Base-by-base conservation (phyloP, 306 rosid genomes). In the Fagus crenata region DNA sequence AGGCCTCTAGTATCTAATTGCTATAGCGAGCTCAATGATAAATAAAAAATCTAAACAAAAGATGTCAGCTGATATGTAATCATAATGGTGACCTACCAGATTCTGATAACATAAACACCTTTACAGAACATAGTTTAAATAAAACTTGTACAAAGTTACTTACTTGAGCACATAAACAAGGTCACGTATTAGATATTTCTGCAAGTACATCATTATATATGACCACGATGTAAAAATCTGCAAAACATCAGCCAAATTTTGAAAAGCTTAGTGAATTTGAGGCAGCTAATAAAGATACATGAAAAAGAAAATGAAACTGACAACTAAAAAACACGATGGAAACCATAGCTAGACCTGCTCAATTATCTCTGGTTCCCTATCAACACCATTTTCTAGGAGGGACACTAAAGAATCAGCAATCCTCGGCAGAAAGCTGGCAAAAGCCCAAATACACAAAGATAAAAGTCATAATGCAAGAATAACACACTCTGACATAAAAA, bases 141-240 rank as follows among this genome's bases (percentile, higher is more conserved):
- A 39, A 54, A 41, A 72, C 4, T 22, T 7, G 37, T 63, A 7
- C 61, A 55, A 33, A 69, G 77, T n/a, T 63, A 87, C 95, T 86
- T 89, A 94, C 98, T 84, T 89, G 73, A 94, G 92, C 81, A 92
- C 80, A 72, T 80, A 72, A 67, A 75, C 79, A 33, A 93, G 81
- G 79, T 86, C 74, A 33, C 81, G 83, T 68, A 75, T 73, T 39
- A 94, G 87, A 85, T 94, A 94, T 81, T 88, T 94, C 83, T 92
- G 96, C 77, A 94, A 79, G 78, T 88, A 67, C 97, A 90, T 89
- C 98, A 90, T 89, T 78, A 90, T 81, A 71, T 65, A 82, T 46
- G 96, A 92, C 97, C 96, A 94, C 28, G 98, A 86, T 14, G 74
- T 86, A 85, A 94, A 92, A 49, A 90, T 89, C 98, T 94, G 95